Evolutionary conservation across 805 yeast genomes (phyloP).

Genomic region (Candida corydali): DNA sequence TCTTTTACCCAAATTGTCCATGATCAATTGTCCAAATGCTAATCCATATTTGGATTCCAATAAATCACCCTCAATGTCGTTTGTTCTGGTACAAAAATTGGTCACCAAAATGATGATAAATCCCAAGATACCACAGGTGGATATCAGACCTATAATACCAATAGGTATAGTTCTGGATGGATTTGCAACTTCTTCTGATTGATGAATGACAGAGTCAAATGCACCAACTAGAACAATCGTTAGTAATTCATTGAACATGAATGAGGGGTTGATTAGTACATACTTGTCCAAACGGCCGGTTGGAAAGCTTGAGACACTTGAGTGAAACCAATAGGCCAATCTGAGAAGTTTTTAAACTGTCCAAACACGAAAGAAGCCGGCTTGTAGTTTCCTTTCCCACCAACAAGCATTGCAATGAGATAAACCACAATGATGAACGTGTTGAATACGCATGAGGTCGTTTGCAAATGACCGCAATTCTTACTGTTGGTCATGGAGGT

Average conservation of each 20-base stretch:
- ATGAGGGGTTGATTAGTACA: neutral
- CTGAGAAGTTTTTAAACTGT: constrained; percentile 43
- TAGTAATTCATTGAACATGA: neutral
- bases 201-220: constrained; percentile 30
- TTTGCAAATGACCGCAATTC: constrained; percentile 22
- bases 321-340: constrained; percentile 57
- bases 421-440: constrained; percentile 18
- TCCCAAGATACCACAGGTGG: constrained; percentile 24
- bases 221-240: constrained; percentile 19
- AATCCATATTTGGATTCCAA: constrained; percentile 20
- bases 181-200: constrained; percentile 26
- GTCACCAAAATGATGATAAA: constrained; percentile 21
- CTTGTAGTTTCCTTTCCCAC: constrained; percentile 33
- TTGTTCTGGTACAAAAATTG: constrained; percentile 18
- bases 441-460: constrained; percentile 22
- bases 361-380: constrained; percentile 54
- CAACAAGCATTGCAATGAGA: constrained; percentile 28
- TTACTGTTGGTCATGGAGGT: constrained; percentile 21
- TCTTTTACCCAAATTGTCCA: constrained; percentile 25
- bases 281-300: constrained; percentile 29
- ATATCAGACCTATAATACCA: constrained; percentile 27
- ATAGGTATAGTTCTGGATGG: constrained; percentile 25
- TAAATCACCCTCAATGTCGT: constrained; percentile 18
- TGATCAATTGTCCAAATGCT: constrained; percentile 28
- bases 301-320: constrained; percentile 23